A percentile compares a stretch with the other conserved stretches of the same genome.
Conservation (phyloP, 306 rosid species). For the Sophora flavescens region DNA sequence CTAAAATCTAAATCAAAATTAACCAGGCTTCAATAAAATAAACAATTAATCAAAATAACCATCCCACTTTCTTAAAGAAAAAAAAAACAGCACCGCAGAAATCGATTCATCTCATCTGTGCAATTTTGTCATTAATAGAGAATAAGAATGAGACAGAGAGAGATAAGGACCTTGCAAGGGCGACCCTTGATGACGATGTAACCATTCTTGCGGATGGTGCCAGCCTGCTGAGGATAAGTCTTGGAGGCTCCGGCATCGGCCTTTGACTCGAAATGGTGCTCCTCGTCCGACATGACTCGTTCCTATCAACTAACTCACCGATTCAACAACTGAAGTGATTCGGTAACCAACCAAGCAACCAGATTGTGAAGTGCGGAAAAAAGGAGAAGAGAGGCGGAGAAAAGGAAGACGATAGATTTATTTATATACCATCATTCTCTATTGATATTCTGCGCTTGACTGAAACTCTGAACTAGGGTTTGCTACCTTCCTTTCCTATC, state of each 20-base stretch:
- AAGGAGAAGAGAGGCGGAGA: conserved; percentile 29
- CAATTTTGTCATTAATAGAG: too few relatives aligned
- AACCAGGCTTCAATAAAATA: not conserved
- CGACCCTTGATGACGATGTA: conserved; percentile 75
- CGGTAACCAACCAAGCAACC: not conserved
- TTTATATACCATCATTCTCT: not conserved
- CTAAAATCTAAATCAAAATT: not conserved
- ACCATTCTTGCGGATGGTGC: conserved; percentile 80
- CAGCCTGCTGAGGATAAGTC: conserved; percentile 82
- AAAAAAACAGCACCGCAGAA: not conserved
- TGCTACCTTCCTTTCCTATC: not conserved
- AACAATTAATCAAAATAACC: not conserved
- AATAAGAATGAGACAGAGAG: not conserved
- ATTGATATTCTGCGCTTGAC: too few relatives aligned
- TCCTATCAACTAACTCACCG: conserved; percentile 5
- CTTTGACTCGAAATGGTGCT: conserved; percentile 82
- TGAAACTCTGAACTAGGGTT: not conserved
- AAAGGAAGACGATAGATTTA: conserved; percentile 11
- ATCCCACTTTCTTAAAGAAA: too few relatives aligned
- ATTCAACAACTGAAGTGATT: conserved; percentile 30
- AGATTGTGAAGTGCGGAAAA: not conserved
- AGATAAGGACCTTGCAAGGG: conserved; percentile 72
- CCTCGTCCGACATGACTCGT: conserved; percentile 74
- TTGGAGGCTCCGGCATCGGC: conserved; percentile 86
- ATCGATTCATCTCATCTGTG: not conserved